Base-by-base conservation (phyloP, 192 early-diverging fungal species). In the Backusella liffmaniae region DNA sequence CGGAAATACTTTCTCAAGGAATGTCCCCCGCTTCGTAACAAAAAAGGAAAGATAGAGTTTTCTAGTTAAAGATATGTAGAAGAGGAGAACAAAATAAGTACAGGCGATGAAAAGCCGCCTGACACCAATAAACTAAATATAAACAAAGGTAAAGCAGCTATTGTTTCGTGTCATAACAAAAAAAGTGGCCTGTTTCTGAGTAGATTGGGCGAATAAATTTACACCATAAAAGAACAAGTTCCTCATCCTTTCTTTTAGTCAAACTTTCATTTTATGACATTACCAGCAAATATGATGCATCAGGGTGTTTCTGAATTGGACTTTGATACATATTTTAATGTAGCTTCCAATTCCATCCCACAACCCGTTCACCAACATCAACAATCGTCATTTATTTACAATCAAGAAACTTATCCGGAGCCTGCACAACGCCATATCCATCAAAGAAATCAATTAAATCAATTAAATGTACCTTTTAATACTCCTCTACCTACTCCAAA, bases 121-220 rank as follows among this genome's bases (percentile, higher is more conserved):
- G 53, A 56, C 53, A 56, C 53, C 53, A 56, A 56, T 56, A 56
- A 23, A 56, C 53, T 56, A 56, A 56, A 56, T 56, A 56, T 21
- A n/a, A 21, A 16, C 53, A 9, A 56, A 21, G 8, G 53, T 56
- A 56, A 56, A 10, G 18, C 53, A 23, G 9, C 21, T 9, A 9
- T 56, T 56, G 53, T 56, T 56, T 56, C 53, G 53, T 23, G 21
- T 56, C n/a, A 53, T 53, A 56, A 21, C 8, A 56, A 56, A 70
- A 71, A 71, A 71, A 71, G 69, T 71, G 69, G 69, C 42, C 36
- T 71, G 69, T 71, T 71, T 44, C 53, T 56, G 21, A 21, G 53
- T 56, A n/a, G 53, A 56, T 56, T 56, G 9, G 21, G 8, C 1
- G 8, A 53, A 56, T 56, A 26, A 23, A 56, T 21, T 21, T 56